Evolutionary conservation across 371 early-diverging fungal genomes (phyloP).

Genomic region (Mucor irregularis): DNA sequence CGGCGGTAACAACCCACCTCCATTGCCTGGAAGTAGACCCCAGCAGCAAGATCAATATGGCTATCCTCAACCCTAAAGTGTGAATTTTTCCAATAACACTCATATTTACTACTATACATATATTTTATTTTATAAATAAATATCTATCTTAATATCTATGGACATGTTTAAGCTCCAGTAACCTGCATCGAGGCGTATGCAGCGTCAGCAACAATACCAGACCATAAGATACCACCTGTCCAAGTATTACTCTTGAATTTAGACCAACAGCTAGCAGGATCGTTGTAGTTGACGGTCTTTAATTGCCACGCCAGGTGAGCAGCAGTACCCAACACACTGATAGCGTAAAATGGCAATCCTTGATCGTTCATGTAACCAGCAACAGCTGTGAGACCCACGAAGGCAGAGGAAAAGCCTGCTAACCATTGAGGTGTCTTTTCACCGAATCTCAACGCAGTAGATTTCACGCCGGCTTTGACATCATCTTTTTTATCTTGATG

Average conservation of each 20-base stretch:
- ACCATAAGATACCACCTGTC: slow-evolving; percentile 76
- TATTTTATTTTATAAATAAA: not conserved
- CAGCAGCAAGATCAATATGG: slow-evolving; percentile 13
- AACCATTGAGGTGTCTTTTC: slow-evolving; percentile 73
- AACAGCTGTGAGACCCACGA: slow-evolving; percentile 66
- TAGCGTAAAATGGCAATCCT: slow-evolving; percentile 68
- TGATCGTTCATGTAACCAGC: slow-evolving; percentile 85
- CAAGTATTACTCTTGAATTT: slow-evolving; percentile 78
- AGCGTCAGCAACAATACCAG: slow-evolving; percentile 69
- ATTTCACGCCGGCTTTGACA: slow-evolving; percentile 83
- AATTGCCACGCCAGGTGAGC: slow-evolving; percentile 85
- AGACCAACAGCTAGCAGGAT: slow-evolving; percentile 67
- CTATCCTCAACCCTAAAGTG: no score
- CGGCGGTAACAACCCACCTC: slow-evolving; percentile 1
- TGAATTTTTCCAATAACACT: no score
- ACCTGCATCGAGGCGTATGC: slow-evolving; percentile 7
- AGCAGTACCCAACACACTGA: slow-evolving; percentile 74
- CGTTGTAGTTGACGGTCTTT: slow-evolving; percentile 67
- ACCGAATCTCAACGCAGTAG: slow-evolving; percentile 89
- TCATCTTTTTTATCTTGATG: slow-evolving; percentile 95
- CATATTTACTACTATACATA: not conserved
- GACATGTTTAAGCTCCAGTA: not conserved
- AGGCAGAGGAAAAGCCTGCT: slow-evolving; percentile 70
- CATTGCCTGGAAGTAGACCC: slow-evolving; percentile 8
- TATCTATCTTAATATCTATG: not conserved